phyloP scores from a whole-genome alignment of 208 protist species.

The Acanthamoeba sp. region DNA sequence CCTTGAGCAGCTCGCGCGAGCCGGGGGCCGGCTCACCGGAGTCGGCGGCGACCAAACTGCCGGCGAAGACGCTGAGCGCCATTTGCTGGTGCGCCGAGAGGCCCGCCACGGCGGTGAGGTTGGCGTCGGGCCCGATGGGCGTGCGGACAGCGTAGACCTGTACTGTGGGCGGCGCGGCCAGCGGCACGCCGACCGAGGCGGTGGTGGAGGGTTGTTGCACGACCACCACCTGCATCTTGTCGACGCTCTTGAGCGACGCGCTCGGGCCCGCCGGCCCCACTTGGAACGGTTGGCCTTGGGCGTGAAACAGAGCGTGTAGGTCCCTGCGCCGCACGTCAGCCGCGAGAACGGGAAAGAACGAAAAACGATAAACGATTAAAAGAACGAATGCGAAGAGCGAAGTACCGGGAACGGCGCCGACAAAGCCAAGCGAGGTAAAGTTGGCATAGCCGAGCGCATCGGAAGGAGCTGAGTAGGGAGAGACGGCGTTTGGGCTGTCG shows the following conservation, averaged over 20 bases:
- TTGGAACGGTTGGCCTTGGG: neutral
- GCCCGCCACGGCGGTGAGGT: neutral
- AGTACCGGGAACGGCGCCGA: constrained; percentile 1
- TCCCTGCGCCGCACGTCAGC: too few relatives aligned
- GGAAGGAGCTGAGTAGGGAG: neutral
- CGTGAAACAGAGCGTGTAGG: constrained; percentile 41
- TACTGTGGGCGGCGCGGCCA: neutral
- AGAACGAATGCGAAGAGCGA: neutral
- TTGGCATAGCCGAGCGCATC: neutral
- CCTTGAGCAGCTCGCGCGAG: neutral
- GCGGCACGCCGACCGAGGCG: neutral
- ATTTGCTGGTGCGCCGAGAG: neutral
- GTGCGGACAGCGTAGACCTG: constrained; percentile 17
- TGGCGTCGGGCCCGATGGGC: neutral
- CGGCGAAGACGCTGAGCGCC: neutral
- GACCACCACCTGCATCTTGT: constrained; percentile 10
- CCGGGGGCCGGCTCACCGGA: neutral
- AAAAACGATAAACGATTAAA: neutral
- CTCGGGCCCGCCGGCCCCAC: constrained; percentile 18
- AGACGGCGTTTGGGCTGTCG: neutral
- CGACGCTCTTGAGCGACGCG: neutral
- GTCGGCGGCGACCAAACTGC: neutral
- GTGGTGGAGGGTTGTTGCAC: constrained; percentile 35
- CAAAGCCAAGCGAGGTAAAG: constrained; percentile 22
- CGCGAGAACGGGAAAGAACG: too few relatives aligned